Percentiles rank a stretch among this genome's conserved stretches.
These are phyloP conservation scores for Silene coronaria DNA, from an alignment of 179 eudicot genomes.

Conservation along the genomic window DNA sequence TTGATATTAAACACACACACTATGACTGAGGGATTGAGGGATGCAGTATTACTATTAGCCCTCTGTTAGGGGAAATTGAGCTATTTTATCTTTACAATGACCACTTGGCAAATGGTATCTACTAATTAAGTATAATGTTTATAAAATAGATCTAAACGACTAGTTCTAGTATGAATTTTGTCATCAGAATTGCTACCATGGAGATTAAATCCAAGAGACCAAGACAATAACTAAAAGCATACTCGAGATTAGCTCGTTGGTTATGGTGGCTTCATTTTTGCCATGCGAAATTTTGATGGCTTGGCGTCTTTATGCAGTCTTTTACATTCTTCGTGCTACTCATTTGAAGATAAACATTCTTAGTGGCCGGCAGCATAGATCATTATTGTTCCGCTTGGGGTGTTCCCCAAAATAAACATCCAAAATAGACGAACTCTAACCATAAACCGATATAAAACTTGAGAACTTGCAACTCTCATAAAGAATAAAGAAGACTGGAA, in stretches of 20 bases:
- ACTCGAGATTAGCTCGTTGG: background rate
- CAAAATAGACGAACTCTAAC: background rate
- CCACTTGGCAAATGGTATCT: background rate
- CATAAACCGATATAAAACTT: background rate
- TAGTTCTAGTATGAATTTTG: too few species aligned
- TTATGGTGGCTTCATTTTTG: background rate
- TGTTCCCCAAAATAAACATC: background rate
- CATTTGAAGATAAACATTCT: constrained; percentile 1
- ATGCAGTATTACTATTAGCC: too few species aligned
- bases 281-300: background rate
- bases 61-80: too few species aligned
- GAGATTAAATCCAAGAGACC: too few species aligned
- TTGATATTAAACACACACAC: background rate
- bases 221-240: constrained; percentile 2
- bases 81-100: background rate
- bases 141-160: too few species aligned
- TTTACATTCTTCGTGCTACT: background rate
- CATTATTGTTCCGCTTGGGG: background rate
- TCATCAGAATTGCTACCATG: background rate
- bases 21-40: too few species aligned
- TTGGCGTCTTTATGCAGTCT: background rate
- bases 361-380: background rate
- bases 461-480: background rate
- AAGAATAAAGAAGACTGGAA: too few species aligned
- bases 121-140: background rate